Conservation (phyloP, 139 green algal genomes). For the Dunaliella sp. region DNA sequence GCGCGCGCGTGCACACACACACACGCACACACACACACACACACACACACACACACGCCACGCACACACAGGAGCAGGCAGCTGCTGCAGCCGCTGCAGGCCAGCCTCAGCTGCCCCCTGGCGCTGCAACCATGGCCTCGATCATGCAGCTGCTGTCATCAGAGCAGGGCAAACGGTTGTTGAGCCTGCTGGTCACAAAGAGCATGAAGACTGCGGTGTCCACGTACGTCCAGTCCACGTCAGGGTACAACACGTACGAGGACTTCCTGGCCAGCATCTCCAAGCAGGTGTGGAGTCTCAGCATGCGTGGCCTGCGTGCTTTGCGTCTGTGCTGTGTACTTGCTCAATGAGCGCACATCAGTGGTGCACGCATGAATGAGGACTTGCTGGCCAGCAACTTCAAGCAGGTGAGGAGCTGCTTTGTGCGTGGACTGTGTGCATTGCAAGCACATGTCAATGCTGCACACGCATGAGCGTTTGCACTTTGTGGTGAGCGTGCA, state of each 20-base stretch:
- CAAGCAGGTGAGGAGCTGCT: neutral
- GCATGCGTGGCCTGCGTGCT: neutral
- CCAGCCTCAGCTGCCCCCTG: no score
- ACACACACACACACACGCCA: no score
- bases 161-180: constrained; percentile 33
- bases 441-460: neutral
- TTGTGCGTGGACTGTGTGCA: no score
- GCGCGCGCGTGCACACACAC: no score
- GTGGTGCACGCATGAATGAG: neutral
- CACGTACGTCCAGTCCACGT: constrained; percentile 38
- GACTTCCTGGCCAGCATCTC: constrained; percentile 35
- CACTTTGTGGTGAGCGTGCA: no score
- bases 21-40: no score
- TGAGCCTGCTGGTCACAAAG: constrained; percentile 45
- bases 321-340: no score
- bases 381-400: neutral
- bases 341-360: neutral
- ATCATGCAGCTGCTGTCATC: constrained; percentile 30
- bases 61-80: no score
- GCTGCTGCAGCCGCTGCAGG: no score
- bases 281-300: constrained; percentile 9
- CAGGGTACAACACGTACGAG: constrained; percentile 43
- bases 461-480: neutral
- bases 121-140: constrained; percentile 1
- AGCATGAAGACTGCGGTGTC: constrained; percentile 36